Evolutionary conservation across 192 early-diverging fungal genomes (phyloP).

Genomic region (Spizellomyces sp.): DNA sequence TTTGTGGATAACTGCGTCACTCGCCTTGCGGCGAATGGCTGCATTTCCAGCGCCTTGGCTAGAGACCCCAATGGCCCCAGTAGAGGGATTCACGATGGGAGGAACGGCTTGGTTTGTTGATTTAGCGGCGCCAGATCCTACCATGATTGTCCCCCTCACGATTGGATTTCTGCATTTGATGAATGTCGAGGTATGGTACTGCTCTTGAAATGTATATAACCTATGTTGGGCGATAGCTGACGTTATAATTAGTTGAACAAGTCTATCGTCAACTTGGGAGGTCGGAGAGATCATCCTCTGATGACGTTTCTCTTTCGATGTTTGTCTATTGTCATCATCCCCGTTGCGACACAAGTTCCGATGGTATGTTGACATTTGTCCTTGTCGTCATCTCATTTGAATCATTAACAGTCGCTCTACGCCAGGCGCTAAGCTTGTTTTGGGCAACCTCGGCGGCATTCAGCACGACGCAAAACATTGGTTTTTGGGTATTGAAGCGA

Average conservation of each 20-base stretch:
- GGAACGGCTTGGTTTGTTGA: slow-evolving; percentile 70
- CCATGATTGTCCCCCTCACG: slow-evolving; percentile 67
- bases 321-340: slow-evolving; percentile 62
- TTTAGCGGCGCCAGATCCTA: slow-evolving; percentile 64
- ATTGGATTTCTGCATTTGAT: slow-evolving; percentile 64
- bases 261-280: background rate
- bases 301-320: slow-evolving; percentile 46
- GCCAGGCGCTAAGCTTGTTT: slow-evolving; percentile 67
- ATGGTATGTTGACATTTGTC: slow-evolving; percentile 8
- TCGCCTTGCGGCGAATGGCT: slow-evolving; percentile 67
- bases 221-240: too few relatives aligned
- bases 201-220: background rate
- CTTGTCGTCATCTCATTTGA: background rate
- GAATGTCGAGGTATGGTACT: slow-evolving; percentile 68
- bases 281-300: background rate
- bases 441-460: slow-evolving; percentile 73
- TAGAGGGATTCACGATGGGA: slow-evolving; percentile 55
- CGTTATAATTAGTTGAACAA: slow-evolving; percentile 7
- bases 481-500: slow-evolving; percentile 37
- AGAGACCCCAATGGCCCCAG: slow-evolving; percentile 40
- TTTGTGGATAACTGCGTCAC: slow-evolving; percentile 67
- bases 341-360: slow-evolving; percentile 70
- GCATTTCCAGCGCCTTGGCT: slow-evolving; percentile 59
- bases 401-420: background rate
- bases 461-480: slow-evolving; percentile 62